Evolutionary conservation across 2,329 filamentous ascomycete species (phyloP), one percentile per base, ranked within the genome.

Genomic region (Geosmithia morbida): DNA sequence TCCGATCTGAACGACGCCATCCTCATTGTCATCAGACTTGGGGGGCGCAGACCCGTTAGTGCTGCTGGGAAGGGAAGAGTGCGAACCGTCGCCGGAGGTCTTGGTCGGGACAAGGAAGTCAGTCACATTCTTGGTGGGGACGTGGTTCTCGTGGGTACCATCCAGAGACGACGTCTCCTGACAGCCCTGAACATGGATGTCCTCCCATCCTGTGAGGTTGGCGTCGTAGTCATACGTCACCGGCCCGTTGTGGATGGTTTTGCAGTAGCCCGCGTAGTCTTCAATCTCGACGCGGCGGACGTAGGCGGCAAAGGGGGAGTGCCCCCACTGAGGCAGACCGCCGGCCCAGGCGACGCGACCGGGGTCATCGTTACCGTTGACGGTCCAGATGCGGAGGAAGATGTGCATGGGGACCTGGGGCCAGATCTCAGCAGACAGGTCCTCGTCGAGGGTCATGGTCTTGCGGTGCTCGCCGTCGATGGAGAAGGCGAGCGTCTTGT

Each of bases 401-500:
- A 83, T 59, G 48, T 75, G 73, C 74, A 81, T 82, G 10, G 83
- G 83, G 1, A 80, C 83, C 63, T 86, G 83, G 2, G 83, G 83
- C 63, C 73, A 87, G 41, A 59, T 59, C 7, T 67, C 66, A 48
- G 67, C 61, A 8, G 66, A 66, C 44, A 73, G 66, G 39, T 70
- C 65, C 2, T 66, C 70, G 49, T 75, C 72, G 20, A 71, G 59
- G 18, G 53, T 55, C 45, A 55, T 60, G 2, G 59, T 54, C 1
- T 57, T 59, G 18, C 56, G 57, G 20, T 63, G 55, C 5, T 52
- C 54, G 49, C 67, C 69, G 55, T 79, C 69, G 48, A 86, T 73
- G 56, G 73, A 69, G 73, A 79, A 86, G 49, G 69, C 65, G 50
- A 83, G 66, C 33, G 64, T 59, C 7, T 75, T 69, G 26, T 70